Conservation (phyloP, 1,284 basidiomycete species). For the Tilletia setariae region DNA sequence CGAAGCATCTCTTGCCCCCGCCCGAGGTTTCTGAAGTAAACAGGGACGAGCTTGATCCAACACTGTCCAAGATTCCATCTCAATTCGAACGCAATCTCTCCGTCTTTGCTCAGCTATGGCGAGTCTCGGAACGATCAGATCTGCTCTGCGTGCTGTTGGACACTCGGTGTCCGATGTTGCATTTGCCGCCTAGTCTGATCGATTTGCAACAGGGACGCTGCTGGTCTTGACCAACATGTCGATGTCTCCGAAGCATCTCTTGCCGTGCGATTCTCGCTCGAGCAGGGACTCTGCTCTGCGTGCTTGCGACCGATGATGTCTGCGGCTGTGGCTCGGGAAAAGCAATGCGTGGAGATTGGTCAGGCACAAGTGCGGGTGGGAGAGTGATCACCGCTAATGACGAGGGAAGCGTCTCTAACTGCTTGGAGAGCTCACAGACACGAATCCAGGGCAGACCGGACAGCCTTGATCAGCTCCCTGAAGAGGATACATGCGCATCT, state of each 20-base stretch:
- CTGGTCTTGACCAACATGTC: conserved; percentile 44
- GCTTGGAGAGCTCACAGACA: too few species aligned
- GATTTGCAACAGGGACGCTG: conserved; percentile 57
- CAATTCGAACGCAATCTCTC: conserved; percentile 56
- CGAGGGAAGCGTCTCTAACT: neutral
- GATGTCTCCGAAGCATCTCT: conserved; percentile 39
- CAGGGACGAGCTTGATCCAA: conserved; percentile 28
- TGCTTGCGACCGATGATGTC: too few species aligned
- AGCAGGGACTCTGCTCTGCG: too few species aligned
- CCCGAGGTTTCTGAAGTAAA: conserved; percentile 27
- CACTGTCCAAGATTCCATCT: conserved; percentile 63
- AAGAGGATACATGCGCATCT: neutral
- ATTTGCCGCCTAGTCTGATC: conserved; percentile 61
- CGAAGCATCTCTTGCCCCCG: conserved; percentile 26
- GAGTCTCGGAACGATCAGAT: conserved; percentile 62
- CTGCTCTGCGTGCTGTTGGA: conserved; percentile 81
- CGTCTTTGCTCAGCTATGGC: conserved; percentile 43
- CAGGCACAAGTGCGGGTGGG: too few species aligned
- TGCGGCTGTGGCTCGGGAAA: too few species aligned
- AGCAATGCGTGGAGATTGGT: too few species aligned
- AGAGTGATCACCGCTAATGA: too few species aligned
- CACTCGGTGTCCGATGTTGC: conserved; percentile 72
- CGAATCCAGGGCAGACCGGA: too few species aligned
- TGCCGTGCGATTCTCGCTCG: too few species aligned
- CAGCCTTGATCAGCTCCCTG: neutral